phyloP scores from a whole-genome alignment of 176 grass and related monocot species.

The barley (Hordeum vulgare) region DNA sequence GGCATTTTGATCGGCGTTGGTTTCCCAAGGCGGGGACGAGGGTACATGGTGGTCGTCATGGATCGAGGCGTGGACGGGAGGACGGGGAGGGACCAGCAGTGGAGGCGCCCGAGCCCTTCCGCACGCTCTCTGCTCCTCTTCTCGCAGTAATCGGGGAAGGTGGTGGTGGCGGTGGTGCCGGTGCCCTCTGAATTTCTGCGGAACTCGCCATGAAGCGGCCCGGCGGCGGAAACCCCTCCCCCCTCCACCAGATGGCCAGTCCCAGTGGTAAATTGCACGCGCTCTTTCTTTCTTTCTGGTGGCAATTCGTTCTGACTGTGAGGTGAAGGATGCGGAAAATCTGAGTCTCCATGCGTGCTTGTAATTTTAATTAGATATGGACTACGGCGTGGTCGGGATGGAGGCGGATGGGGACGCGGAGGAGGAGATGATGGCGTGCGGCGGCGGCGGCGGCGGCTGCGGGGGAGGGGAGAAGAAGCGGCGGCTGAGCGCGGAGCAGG shows the following conservation, averaged over 20 bases:
- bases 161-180: not conserved
- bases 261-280: not conserved
- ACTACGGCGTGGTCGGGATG: constrained; percentile 31
- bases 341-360: not conserved
- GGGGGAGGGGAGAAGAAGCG: constrained; percentile 77
- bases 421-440: constrained; percentile 40
- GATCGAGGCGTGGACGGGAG: constrained; percentile 21
- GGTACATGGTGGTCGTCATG: constrained; percentile 3
- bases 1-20: not conserved
- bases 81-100: not conserved
- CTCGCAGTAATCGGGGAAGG: not conserved
- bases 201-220: constrained; percentile 38
- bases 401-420: constrained; percentile 26
- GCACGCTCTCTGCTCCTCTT: not conserved
- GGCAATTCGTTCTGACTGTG: not conserved
- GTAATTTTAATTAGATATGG: constrained; percentile 22
- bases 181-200: not conserved
- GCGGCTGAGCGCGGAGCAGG: constrained; percentile 73
- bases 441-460: constrained; percentile 12
- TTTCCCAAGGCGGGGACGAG: not conserved
- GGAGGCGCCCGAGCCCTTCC: not conserved
- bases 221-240: constrained; percentile 5
- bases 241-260: constrained; percentile 5
- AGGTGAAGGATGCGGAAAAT: not conserved
- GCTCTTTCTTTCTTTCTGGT: not conserved